A percentile compares a stretch with the other conserved stretches of the same genome.
Evolutionary conservation across 2,329 filamentous ascomycete species (phyloP).

Genomic region (Chrysosporium queenslandicum): DNA sequence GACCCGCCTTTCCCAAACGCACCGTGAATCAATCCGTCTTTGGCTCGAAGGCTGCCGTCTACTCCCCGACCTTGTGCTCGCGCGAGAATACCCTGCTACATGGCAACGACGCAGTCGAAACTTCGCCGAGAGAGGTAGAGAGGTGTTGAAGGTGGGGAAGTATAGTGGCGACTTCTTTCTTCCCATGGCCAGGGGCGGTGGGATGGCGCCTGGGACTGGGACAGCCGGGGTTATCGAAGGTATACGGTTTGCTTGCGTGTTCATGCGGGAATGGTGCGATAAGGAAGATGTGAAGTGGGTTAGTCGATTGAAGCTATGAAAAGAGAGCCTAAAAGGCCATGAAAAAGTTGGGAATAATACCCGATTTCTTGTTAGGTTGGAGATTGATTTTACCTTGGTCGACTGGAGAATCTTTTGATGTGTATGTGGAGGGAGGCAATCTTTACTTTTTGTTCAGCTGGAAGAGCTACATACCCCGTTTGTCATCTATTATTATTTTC

Average conservation of each 20-base stretch:
- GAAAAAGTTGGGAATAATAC: too few relatives aligned
- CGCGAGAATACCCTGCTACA: slow-evolving; percentile 35
- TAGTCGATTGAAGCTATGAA: slow-evolving; percentile 32
- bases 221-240: slow-evolving; percentile 37
- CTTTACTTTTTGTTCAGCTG: background rate
- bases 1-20: slow-evolving; percentile 32
- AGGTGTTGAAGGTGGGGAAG: slow-evolving; percentile 27
- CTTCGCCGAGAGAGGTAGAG: slow-evolving; percentile 29
- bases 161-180: slow-evolving; percentile 34
- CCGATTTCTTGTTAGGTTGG: too few relatives aligned
- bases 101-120: slow-evolving; percentile 36
- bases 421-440: background rate
- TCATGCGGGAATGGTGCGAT: slow-evolving; percentile 39
- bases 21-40: slow-evolving; percentile 34
- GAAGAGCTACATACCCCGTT: background rate
- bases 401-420: too few relatives aligned
- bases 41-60: slow-evolving; percentile 37
- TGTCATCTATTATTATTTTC: background rate
- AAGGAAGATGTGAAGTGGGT: slow-evolving; percentile 40
- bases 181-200: slow-evolving; percentile 28
- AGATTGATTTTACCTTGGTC: too few relatives aligned
- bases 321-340: background rate
- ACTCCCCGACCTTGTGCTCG: slow-evolving; percentile 34
- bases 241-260: slow-evolving; percentile 36
- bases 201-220: slow-evolving; percentile 15